Conservation (phyloP, 2,329 filamentous ascomycete genomes). For the Pseudogymnoascus sp. region DNA sequence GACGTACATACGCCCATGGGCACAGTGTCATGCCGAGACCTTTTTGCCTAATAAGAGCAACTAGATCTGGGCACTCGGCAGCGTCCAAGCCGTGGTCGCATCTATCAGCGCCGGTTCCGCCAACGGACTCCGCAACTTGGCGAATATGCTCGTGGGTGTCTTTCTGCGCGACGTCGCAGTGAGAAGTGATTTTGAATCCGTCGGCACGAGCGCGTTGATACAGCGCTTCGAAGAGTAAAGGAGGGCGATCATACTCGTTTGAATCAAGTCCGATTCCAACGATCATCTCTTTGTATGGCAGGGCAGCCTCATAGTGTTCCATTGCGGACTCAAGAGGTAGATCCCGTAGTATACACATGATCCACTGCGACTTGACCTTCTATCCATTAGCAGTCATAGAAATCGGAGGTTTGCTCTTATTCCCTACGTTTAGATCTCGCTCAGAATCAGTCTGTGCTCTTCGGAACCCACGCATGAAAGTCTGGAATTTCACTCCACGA, state of each 20-base stretch:
- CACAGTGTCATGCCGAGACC: conserved; percentile 61
- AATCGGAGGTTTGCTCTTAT: background rate
- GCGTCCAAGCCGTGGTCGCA: conserved; percentile 63
- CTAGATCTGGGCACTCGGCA: conserved; percentile 50
- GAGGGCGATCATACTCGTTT: conserved; percentile 46
- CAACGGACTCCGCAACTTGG: conserved; percentile 40
- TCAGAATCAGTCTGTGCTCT: conserved; percentile 51
- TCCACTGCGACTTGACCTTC: conserved; percentile 42
- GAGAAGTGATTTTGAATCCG: conserved; percentile 55
- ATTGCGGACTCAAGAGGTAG: conserved; percentile 50
- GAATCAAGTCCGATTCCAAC: conserved; percentile 58
- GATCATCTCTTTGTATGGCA: conserved; percentile 24
- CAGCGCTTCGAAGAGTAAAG: conserved; percentile 50
- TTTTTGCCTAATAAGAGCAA: conserved; percentile 27
- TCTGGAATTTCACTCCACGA: conserved; percentile 52
- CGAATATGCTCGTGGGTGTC: conserved; percentile 57
- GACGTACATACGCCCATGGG: conserved; percentile 60
- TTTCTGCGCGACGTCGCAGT: conserved; percentile 59
- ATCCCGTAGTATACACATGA: conserved; percentile 65
- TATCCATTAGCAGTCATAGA: background rate
- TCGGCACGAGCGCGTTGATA: conserved; percentile 45
- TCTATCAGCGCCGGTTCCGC: conserved; percentile 49
- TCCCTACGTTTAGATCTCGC: conserved; percentile 48
- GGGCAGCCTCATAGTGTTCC: conserved; percentile 35
- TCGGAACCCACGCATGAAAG: conserved; percentile 53